Base-by-base conservation (phyloP, 2,329 filamentous ascomycete genomes). In the Lecanicillium sp. region DNA sequence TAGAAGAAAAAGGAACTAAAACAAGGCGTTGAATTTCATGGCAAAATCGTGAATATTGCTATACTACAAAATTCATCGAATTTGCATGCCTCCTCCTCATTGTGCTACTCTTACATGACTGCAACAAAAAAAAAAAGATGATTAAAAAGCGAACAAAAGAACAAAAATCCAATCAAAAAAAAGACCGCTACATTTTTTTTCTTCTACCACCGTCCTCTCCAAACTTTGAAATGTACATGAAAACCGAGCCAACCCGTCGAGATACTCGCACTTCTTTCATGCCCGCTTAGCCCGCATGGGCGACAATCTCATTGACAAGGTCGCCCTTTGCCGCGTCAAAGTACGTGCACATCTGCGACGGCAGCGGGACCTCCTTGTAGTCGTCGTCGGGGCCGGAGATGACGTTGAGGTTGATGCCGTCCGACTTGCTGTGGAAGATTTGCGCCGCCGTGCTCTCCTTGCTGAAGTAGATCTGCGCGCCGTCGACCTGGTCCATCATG, bases 241-340 rank as follows among this genome's bases (percentile, higher is more conserved):
- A 19, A 19, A 35, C 32, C 14, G 17, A 35, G 32, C 14, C 6
- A 29, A 14, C 27, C 14, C 32, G 32, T 15, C 17, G 14, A 35
- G 14, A 35, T 35, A 35, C 32, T 7, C 14, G 12, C 36, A 4
- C 17, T 39, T 19, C 23, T 17, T 14, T 15, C 6, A 43, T 19
- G 8, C 24, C 12, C 10, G 21, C 26, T 61, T 75, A 96, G 49
- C 91, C 90, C 54, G 87, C 82, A 70, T 97, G 91, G 60, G 93
- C 90, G 15, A 98, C 93, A 65, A 98, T 97, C 76, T 97, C 91
- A 61, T 83, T 95, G 23, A 91, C 78, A 54, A 97, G 63, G 55
- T 86, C 81, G 19, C 87, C 86, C 67, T 89, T 79, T 43, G 63
- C 72, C 66, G 84, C 63, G 50, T 87, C 72, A 79, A 75, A 77